These are phyloP conservation scores for Penicillium sp. DNA, from an alignment of 2,329 filamentous ascomycete genomes.

Conservation along the genomic window DNA sequence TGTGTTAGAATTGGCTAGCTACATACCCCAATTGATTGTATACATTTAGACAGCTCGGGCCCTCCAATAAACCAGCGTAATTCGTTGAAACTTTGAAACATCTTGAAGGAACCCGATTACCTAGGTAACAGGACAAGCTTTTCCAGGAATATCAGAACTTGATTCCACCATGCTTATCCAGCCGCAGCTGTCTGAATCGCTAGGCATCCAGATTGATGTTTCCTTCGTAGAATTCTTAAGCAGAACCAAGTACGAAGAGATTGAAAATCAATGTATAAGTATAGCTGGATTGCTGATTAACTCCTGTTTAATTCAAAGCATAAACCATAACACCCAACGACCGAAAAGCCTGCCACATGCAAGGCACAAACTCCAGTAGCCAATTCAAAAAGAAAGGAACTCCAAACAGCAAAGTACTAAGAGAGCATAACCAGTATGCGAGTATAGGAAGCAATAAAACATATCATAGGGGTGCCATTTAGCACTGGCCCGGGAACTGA, in stretches of 20 bases:
- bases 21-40: constrained; percentile 21
- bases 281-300: neutral
- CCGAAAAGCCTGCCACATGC: neutral
- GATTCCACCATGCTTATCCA: constrained; percentile 3
- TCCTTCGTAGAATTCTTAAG: neutral
- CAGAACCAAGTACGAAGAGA: neutral
- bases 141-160: constrained; percentile 1
- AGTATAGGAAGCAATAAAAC: neutral
- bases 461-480: neutral
- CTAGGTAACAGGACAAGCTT: neutral
- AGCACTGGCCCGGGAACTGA: constrained; percentile 33
- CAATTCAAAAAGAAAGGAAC: neutral
- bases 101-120: neutral
- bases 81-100: constrained; percentile 1
- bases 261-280: neutral
- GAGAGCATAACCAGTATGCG: neutral
- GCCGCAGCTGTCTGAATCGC: neutral
- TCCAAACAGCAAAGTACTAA: neutral
- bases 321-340: neutral
- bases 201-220: too few relatives aligned
- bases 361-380: neutral
- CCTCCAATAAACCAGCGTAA: constrained; percentile 1
- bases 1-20: constrained; percentile 7
- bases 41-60: too few relatives aligned
- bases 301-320: neutral